Evolutionary conservation across 2,329 filamentous ascomycete species (phyloP).

Genomic region (Dichotomopilus funicola): DNA sequence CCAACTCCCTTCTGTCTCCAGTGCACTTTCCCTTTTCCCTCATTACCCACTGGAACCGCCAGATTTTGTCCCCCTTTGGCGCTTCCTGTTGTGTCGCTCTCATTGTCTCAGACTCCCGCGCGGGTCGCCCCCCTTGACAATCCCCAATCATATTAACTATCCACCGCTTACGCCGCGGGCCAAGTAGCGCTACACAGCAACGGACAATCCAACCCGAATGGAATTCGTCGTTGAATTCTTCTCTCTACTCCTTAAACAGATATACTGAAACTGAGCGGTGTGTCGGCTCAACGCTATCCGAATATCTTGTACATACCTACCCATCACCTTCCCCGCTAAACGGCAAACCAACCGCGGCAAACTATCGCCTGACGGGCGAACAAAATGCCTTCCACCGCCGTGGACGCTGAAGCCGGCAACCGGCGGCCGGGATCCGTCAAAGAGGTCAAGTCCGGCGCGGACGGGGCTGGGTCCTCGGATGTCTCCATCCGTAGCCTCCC

Average conservation of each 20-base stretch:
- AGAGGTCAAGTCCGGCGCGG: background rate
- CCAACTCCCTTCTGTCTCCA: no score
- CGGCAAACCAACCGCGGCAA: background rate
- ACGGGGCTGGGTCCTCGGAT: slow-evolving; percentile 6
- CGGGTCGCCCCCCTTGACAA: background rate
- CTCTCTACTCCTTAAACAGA: slow-evolving; percentile 27
- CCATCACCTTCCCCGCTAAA: background rate
- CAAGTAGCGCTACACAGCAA: no score
- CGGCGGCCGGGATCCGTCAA: slow-evolving; percentile 5
- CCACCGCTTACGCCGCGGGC: no score
- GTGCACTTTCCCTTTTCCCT: no score
- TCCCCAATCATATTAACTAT: background rate
- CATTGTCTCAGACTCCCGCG: no score
- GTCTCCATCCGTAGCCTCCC: slow-evolving; percentile 11
- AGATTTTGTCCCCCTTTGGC: no score
- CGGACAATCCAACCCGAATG: slow-evolving; percentile 18
- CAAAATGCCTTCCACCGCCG: slow-evolving; percentile 13
- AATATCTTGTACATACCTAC: background rate
- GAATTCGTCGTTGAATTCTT: slow-evolving; percentile 27
- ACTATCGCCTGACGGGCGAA: background rate
- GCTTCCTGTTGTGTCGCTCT: no score
- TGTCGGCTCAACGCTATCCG: background rate
- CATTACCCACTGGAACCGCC: no score
- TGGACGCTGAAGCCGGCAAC: slow-evolving; percentile 6
- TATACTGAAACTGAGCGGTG: slow-evolving; percentile 13